Evolutionary conservation across 495 filamentous ascomycete genomes (phyloP), one percentile per base, ranked within the genome.

Genomic region (Pseudoneurospora amorphoporcata): DNA sequence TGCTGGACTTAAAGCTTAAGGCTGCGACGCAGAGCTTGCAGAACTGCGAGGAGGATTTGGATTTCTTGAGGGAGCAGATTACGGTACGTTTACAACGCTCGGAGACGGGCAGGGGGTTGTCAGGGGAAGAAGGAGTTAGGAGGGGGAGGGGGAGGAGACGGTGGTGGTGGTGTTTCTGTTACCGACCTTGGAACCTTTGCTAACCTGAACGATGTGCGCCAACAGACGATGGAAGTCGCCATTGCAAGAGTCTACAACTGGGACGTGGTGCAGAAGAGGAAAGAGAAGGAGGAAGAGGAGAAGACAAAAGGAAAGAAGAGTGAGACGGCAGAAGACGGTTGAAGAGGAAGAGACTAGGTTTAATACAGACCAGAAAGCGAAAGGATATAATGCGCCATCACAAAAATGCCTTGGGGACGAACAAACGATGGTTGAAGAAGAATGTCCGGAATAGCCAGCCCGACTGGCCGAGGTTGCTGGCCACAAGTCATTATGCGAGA

Each of bases 161-260:
- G 16, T 17, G 68, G 32, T 39, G 12, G 16, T 35, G 68, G 32
- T 39, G 12, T 8, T 35, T 69, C 3, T 39, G 19, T 41, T 32
- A 72, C 19, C 19, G 14, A 23, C 16, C 3, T 0, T 17, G 14
- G 29, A 29, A 8, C 16, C 2, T 10, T 14, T 77, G 70, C 81
- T 84, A 69, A 85, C 73, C 29, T 17, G 19, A 39, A 38, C 10
- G 29, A 76, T 4, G 39, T 58, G 29, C 29, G 2, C 12, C 53
- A 37, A 19, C 75, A 97, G 93, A 99, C 95, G 1, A 88, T 99
- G 82, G 95, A 99, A 82, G 95, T 99, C 45, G 95, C 95, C 14
- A 94, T 94, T 19, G 95, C 95, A 29, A 86, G 96, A 71, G 92
- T 99, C n/a, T 99, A 98, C 81, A 99, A 99, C 80, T 98, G 95